Percentiles rank a stretch among this genome's conserved stretches.
phyloP scores from a whole-genome alignment of 768 basidiomycete genomes.

The Neoboletus magnificus region DNA sequence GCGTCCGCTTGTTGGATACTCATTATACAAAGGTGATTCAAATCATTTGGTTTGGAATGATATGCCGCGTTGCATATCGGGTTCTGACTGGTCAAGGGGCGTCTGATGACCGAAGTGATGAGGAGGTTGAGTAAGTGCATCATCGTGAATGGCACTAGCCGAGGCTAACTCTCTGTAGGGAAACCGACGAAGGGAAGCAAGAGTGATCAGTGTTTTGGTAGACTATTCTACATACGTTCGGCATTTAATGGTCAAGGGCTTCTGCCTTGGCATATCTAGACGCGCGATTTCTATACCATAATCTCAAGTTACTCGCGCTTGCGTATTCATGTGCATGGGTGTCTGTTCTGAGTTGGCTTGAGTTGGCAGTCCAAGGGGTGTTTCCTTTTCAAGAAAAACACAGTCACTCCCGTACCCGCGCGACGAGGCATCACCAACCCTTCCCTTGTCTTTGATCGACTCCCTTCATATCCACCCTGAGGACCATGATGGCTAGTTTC shows the following conservation, averaged over 20 bases:
- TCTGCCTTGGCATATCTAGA: constrained; percentile 27
- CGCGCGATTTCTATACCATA: constrained; percentile 29
- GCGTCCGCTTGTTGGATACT: neutral
- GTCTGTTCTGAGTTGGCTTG: neutral
- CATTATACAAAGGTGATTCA: constrained; percentile 57
- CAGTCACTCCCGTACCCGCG: constrained; percentile 15
- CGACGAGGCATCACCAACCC: constrained; percentile 9
- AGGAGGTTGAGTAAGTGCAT: constrained; percentile 53
- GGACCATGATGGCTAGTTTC: constrained; percentile 65
- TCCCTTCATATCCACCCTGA: neutral
- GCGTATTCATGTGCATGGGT: neutral
- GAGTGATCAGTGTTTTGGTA: constrained; percentile 23
- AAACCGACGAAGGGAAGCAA: constrained; percentile 20
- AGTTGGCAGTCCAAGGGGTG: constrained; percentile 3
- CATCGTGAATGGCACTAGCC: neutral
- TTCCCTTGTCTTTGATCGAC: neutral
- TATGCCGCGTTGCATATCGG: constrained; percentile 76
- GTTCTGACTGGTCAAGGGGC: constrained; percentile 75
- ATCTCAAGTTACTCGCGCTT: constrained; percentile 9
- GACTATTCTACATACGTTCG: constrained; percentile 21
- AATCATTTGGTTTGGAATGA: constrained; percentile 83
- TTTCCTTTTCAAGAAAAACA: constrained; percentile 28
- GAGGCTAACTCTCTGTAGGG: constrained; percentile 18
- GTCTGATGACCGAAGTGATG: constrained; percentile 83
- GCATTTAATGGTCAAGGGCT: constrained; percentile 24